phyloP scores from a whole-genome alignment of 2,329 filamentous ascomycete genomes.

The Microcyclospora tardicrescens region DNA sequence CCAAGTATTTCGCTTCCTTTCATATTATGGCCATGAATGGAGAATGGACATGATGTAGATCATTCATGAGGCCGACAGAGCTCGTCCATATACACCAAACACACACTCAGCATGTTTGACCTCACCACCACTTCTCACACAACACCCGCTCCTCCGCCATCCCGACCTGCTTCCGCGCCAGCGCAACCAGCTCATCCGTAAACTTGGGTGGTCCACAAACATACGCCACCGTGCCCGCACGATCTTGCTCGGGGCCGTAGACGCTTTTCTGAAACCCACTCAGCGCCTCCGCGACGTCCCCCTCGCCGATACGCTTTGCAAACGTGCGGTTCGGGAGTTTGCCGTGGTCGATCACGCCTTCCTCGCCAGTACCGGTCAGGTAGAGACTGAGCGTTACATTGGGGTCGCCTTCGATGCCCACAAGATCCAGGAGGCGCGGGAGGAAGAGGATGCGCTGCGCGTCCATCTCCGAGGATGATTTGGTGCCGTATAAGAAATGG shows the following conservation, averaged over 20 bases:
- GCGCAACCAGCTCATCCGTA: conserved; percentile 34
- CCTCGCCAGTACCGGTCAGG: conserved; percentile 16
- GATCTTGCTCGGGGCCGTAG: conserved; percentile 20
- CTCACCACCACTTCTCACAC: conserved; percentile 41
- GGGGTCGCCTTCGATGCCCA: conserved; percentile 8
- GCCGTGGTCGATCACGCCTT: conserved; percentile 17
- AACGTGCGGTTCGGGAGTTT: conserved; percentile 19
- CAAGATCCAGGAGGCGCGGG: conserved; percentile 27
- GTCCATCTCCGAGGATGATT: conserved; percentile 22
- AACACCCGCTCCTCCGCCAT: conserved; percentile 29
- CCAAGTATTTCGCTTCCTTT: too few species aligned
- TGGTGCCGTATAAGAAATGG: conserved; percentile 51
- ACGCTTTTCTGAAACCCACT: conserved; percentile 13
- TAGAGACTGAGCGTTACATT: conserved; percentile 20
- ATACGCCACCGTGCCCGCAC: conserved; percentile 30
- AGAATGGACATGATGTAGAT: too few species aligned
- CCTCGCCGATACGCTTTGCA: conserved; percentile 16
- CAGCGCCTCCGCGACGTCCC: conserved; percentile 28
- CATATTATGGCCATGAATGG: too few species aligned
- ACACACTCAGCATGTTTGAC: too few species aligned
- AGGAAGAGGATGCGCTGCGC: conserved; percentile 34
- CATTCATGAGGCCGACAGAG: too few species aligned
- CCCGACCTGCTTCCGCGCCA: conserved; percentile 25
- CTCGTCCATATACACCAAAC: too few species aligned
- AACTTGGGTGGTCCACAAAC: conserved; percentile 37